A percentile compares a stretch with the other conserved stretches of the same genome.
Evolutionary conservation across 352 stramenopile genomes (phyloP).

Genomic region (Globisporangium solare): DNA sequence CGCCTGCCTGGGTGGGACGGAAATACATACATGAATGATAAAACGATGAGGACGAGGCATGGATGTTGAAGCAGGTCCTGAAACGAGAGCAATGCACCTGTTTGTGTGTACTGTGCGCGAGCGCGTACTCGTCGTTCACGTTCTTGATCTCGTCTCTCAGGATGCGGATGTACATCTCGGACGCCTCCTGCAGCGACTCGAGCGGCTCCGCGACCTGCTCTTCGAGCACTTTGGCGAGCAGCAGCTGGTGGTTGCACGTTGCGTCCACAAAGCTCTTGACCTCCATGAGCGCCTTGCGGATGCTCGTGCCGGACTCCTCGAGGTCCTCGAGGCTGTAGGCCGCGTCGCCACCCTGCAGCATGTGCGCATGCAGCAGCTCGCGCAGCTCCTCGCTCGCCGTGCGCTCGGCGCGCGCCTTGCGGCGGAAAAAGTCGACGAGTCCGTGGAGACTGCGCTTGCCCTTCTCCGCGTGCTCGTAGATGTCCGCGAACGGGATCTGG

Average conservation of each 20-base stretch:
- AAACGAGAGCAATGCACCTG: slow-evolving; percentile 15
- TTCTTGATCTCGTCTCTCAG: slow-evolving; percentile 71
- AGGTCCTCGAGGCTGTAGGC: slow-evolving; percentile 40
- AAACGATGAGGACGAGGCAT: not conserved
- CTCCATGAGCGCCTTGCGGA: slow-evolving; percentile 55
- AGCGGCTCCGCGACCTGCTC: slow-evolving; percentile 79
- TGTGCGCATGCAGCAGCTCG: slow-evolving; percentile 30
- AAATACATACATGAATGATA: not conserved
- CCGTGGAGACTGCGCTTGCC: slow-evolving; percentile 70
- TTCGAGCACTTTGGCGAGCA: slow-evolving; percentile 73
- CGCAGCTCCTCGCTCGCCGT: slow-evolving; percentile 57
- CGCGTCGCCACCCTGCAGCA: slow-evolving; percentile 10
- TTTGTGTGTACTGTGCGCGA: slow-evolving; percentile 32
- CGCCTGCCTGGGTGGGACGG: slow-evolving; percentile 27
- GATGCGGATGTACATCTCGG: slow-evolving; percentile 75
- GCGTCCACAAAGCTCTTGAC: slow-evolving; percentile 59
- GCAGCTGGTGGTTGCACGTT: slow-evolving; percentile 57
- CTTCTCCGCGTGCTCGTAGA: slow-evolving; percentile 76
- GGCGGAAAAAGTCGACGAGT: slow-evolving; percentile 68
- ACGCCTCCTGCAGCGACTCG: slow-evolving; percentile 69
- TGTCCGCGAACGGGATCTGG: slow-evolving; percentile 73
- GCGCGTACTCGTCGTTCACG: slow-evolving; percentile 67
- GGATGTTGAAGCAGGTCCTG: too few relatives aligned
- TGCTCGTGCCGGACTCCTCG: slow-evolving; percentile 63
- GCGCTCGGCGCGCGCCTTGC: slow-evolving; percentile 62